Evolutionary conservation across 768 basidiomycete genomes (phyloP).

Genomic region (Boletus sp.): DNA sequence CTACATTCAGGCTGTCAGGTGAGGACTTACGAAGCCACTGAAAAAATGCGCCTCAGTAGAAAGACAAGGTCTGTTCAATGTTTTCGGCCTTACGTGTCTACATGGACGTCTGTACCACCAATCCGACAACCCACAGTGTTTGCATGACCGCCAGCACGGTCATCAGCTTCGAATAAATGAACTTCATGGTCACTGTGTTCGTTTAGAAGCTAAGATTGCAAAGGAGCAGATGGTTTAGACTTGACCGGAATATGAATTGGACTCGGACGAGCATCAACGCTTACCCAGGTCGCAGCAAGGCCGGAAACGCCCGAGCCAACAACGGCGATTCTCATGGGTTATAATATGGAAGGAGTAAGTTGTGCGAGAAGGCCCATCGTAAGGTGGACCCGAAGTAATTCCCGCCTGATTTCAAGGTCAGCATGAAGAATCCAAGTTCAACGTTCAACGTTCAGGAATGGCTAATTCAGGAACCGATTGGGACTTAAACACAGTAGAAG

Average conservation of each 20-base stretch:
- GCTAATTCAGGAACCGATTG: no score
- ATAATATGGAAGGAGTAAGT: not conserved
- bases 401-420: not conserved
- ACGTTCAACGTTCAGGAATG: no score
- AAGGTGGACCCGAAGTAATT: not conserved
- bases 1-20: no score
- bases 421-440: no score
- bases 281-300: constrained; percentile 73
- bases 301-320: constrained; percentile 79
- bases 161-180: constrained; percentile 60
- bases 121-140: constrained; percentile 62
- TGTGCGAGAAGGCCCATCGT: not conserved
- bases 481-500: not conserved
- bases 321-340: constrained; percentile 53
- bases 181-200: constrained; percentile 45
- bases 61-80: not conserved
- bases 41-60: not conserved
- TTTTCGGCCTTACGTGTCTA: constrained; percentile 62
- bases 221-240: no score
- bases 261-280: constrained; percentile 22
- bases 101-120: constrained; percentile 45
- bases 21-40: constrained; percentile 55
- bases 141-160: constrained; percentile 71
- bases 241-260: no score
- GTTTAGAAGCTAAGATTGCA: no score